Base-by-base conservation (phyloP, 2,329 filamentous ascomycete genomes). In the Phaeosphaeriaceae sp. region DNA sequence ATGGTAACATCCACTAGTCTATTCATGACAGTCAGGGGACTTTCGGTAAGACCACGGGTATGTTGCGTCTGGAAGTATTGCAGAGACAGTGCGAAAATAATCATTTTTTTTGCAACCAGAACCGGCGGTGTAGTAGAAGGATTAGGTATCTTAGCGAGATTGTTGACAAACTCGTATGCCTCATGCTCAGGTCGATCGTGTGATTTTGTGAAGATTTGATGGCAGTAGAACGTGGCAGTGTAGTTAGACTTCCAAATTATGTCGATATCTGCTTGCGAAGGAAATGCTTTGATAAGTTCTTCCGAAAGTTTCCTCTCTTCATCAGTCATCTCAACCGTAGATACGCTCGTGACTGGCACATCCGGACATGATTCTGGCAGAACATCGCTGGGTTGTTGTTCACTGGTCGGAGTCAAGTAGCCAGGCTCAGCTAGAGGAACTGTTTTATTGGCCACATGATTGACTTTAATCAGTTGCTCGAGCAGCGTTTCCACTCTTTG, bases 81-180 rank as follows among this genome's bases (percentile, higher is more conserved):
- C 3, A 74, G 45, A 15, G 60, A 53, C 7, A 61, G 63, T 20
- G 67, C 68, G 23, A 73, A 55, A 2, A 64, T 50, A 13, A 74
- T 59, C 68, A 74, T 71, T 17, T 57, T 46, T 36, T 56, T 68
- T 15, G 70, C 68, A n/a, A 74, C 46, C 11, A 71, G 37, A 9
- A 72, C 56, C 1, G 68, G 69, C 30, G 68, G 69, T n/a, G n/a
- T n/a, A 28, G 38, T 38, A 42, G 32, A 40, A 15, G 29, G 9
- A n/a, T 54, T 42, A 12, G 56, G 53, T 6, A 48, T 42, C 3
- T 26, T 42, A 4, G 48, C 53, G 18, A 56, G 18, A 20, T 41
- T 39, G 17, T 56, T 43, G 17, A 39, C 41, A 16, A 54, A 36
- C 9, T 35, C 17, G 16, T 39, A 39, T 2, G 46, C 51, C 9